Evolutionary conservation across 2,329 filamentous ascomycete genomes (phyloP), one percentile per base, ranked within the genome.

Genomic region (Lasiodiplodia gonubiensis): DNA sequence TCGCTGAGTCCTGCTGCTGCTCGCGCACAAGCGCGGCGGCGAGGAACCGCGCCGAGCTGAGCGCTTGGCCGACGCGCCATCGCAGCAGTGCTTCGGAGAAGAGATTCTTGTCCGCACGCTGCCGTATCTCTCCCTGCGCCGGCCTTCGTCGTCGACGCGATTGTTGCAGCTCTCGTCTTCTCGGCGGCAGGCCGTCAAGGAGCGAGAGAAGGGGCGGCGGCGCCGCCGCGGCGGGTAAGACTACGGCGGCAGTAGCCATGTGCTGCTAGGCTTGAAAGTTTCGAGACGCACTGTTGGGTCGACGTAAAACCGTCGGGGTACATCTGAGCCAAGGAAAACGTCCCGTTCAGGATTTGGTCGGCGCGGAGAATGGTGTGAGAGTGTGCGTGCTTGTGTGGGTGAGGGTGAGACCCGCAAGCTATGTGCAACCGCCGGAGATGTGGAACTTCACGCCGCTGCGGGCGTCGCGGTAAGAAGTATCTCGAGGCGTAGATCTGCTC

Each of bases 181-280:
- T n/a, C 35, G 39, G 57, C 39, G 39, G 21, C n/a, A 27, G 18
- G 23, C 14, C 21, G 25, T 11, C 27, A 18, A 37, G 27, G 27
- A 39, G 33, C 53, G 33, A 37, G 4, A 21, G 7, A 21, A 21
- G n/a, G 42, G 42, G 42, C 42, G 53, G 53, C 30, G 33, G 53
- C 33, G 59, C 18, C 5, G 25, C 25, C 8, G 16, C 23, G 21
- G 55, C 25, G 39, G 57, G 42, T 33, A 49, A 42, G 7, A 42
- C 39, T 30, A 64, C 30, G 27, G 61, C 49, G 39, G 61, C 48
- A 35, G 61, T 25, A 16, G 61, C 61, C 61, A 64, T 64, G n/a
- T 39, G 23, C 53, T 25, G 49, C 42, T 18, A 11, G 16, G 27
- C 27, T 51, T 30, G 30, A 25, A n/a, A 25, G 30, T 23, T 35